Percentiles rank a stretch among this genome's conserved stretches.
These are phyloP conservation scores for Thermoascus crustaceus DNA, from an alignment of 2,329 filamentous ascomycete genomes.

Conservation along the genomic window DNA sequence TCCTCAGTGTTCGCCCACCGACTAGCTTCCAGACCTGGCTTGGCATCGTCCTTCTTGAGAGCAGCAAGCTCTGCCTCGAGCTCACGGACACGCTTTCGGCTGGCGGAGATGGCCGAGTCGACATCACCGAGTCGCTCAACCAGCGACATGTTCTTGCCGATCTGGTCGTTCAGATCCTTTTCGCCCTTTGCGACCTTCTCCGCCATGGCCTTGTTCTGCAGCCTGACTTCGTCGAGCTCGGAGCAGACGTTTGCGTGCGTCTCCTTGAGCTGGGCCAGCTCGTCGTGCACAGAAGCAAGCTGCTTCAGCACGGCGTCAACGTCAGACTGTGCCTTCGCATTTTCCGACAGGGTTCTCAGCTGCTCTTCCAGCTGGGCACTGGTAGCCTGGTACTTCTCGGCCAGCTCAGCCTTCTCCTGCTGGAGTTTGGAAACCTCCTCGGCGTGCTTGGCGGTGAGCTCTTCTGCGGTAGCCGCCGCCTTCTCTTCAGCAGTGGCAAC, in stretches of 20 bases:
- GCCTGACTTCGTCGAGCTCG: conserved; percentile 25
- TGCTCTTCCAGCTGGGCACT: conserved; percentile 65
- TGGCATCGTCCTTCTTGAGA: conserved; percentile 25
- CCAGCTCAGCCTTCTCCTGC: conserved; percentile 39
- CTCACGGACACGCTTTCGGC: conserved; percentile 30
- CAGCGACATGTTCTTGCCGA: conserved; percentile 34
- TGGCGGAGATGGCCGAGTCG: conserved; percentile 26
- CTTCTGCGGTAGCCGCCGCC: conserved; percentile 32
- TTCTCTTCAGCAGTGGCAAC: conserved; percentile 36
- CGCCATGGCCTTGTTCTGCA: conserved; percentile 23
- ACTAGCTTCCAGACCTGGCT: conserved; percentile 31
- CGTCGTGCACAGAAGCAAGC: conserved; percentile 25
- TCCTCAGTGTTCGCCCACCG: conserved; percentile 32
- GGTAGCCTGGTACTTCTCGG: conserved; percentile 28
- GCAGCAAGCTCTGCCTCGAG: conserved; percentile 31
- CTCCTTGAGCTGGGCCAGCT: conserved; percentile 22
- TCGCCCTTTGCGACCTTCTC: conserved; percentile 27
- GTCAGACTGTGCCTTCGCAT: conserved; percentile 63
- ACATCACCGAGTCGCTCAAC: conserved; percentile 32
- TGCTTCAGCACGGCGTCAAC: conserved; percentile 56
- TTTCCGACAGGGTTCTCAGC: conserved; percentile 70
- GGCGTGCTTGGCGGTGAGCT: conserved; percentile 34
- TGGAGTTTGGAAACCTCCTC: conserved; percentile 40
- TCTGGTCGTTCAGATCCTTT: conserved; percentile 31
- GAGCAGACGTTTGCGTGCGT: conserved; percentile 21